Base-by-base conservation (phyloP, 1,139 yeast species). In the Debaryomycetaceae sp. region DNA sequence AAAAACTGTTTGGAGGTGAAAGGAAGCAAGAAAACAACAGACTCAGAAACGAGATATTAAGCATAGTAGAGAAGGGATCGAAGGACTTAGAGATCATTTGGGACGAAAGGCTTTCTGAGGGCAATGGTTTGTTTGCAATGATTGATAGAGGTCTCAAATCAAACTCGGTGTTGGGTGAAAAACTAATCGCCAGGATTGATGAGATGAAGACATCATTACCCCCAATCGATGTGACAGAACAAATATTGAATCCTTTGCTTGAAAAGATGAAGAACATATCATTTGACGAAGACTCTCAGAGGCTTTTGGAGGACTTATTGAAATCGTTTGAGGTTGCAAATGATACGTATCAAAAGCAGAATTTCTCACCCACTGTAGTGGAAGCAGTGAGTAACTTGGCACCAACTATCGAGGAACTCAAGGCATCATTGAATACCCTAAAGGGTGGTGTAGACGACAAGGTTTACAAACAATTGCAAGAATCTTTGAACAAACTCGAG, bases 231-330 rank as follows among this genome's bases (percentile, higher is more conserved):
- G 35, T 22, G 29, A 22, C 26, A 22, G 11, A 22, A 11, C 26
- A 22, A 11, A 22, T 22, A 22, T 2, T 22, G 11, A 11, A 22
- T 11, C 26, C 26, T 8, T 22, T 22, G 26, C 11, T 22, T 3
- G 7, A 8, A 22, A 22, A 11, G 3, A 22, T 22, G 26, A 22
- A 22, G 26, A 22, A 22, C 4, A 56, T 57, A 1, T 51, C 59
- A 7, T 47, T 58, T 7, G 64, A 61, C 41, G 18, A 39, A 5
- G 52, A 51, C 31, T 55, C 60, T 3, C 48, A 40, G 11, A 36
- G 32, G 16, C 43, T 59, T 14, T 46, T 60, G 30, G 53, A 53
- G 32, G 53, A 51, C 14, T 57, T 61, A 5, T 44, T 57, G 33
- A 37, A 30, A 18, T 41, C 41, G 18, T 31, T 46, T 16, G 22